Evolutionary conservation across 345 rosid species (phyloP), one percentile per base, ranked within the genome.

Genomic region (Conringia planisiliqua): DNA sequence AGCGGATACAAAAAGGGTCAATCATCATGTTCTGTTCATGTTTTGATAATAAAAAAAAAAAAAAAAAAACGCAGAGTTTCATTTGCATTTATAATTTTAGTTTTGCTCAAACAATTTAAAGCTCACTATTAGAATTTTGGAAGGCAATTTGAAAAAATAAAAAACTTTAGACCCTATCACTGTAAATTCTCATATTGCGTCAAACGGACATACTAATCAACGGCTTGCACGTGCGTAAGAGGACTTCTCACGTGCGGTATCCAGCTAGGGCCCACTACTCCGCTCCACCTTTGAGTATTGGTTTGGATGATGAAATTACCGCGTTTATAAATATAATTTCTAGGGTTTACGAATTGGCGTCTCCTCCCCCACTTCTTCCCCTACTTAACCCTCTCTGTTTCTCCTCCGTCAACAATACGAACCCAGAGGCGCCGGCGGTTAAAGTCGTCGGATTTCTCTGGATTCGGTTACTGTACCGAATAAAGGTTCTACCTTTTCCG

Each of bases 291-390:
- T 16, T 12, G 58, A 11, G 57, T 62, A 22, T 29, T 29, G 2
- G 3, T 66, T 50, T 1, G 47, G 44, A 18, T 54, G 36, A 42
- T 43, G 38, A 59, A 59, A 59, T 46, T 59, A 71, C 67, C 58
- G 74, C 66, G 27, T 59, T 35, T 47, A 71, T 4, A 22, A 10
- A 40, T n/a, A 10, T 2, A 10, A 11, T 24, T 27, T 66, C 43
- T 75, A 75, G 79, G 79, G 79, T 61, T 75, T 60, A 73, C 55
- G 7, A 58, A 29, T 60, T 50, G 68, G 38, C 22, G 38, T 30
- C 27, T 42, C 51, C 51, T 17, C 69, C 26, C 33, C 22, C 1
- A 4, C 18, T 44, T 44, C 26, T 32, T 33, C 3, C n/a, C 62
- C 62, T 51, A 10, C 32, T 72, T 62, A 36, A 32, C 32, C 18